Evolutionary conservation across 2,329 filamentous ascomycete species (phyloP).

Genomic region (Aspergillaceae sp.): DNA sequence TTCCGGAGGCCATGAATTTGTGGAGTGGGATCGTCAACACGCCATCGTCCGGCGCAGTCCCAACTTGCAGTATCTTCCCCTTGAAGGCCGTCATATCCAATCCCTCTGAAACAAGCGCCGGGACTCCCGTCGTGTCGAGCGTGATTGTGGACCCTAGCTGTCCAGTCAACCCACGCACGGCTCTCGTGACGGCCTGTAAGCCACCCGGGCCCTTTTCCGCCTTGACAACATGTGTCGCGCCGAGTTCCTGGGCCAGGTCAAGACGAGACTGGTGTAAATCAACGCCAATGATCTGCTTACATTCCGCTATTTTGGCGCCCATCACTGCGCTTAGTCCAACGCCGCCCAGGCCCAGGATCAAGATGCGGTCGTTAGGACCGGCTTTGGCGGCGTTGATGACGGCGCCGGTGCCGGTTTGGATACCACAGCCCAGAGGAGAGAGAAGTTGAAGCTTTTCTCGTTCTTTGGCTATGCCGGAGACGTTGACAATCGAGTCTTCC

Average conservation of each 20-base stretch:
- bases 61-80: conserved; percentile 45
- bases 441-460: conserved; percentile 30
- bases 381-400: conserved; percentile 33
- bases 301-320: conserved; percentile 39
- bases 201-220: not conserved
- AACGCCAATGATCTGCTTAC: conserved; percentile 34
- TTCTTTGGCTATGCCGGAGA: conserved; percentile 27
- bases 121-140: conserved; percentile 45
- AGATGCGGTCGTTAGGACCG: conserved; percentile 28
- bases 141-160: conserved; percentile 37
- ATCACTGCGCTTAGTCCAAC: conserved; percentile 42
- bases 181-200: not conserved
- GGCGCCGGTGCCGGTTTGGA: conserved; percentile 39
- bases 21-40: conserved; percentile 38
- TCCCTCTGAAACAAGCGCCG: conserved; percentile 35
- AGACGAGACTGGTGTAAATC: conserved; percentile 31
- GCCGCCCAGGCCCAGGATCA: conserved; percentile 39
- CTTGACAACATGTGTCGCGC: conserved; percentile 31
- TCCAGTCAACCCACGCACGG: conserved; percentile 15
- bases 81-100: conserved; percentile 37
- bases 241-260: conserved; percentile 32
- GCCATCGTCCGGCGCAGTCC: conserved; percentile 38
- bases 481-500: conserved; percentile 36
- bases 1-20: conserved; percentile 41
- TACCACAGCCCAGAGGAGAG: conserved; percentile 39